A percentile compares a stretch with the other conserved stretches of the same genome.
Conservation (phyloP, 495 filamentous ascomycete species). For the Annulohypoxylon maeteangense region DNA sequence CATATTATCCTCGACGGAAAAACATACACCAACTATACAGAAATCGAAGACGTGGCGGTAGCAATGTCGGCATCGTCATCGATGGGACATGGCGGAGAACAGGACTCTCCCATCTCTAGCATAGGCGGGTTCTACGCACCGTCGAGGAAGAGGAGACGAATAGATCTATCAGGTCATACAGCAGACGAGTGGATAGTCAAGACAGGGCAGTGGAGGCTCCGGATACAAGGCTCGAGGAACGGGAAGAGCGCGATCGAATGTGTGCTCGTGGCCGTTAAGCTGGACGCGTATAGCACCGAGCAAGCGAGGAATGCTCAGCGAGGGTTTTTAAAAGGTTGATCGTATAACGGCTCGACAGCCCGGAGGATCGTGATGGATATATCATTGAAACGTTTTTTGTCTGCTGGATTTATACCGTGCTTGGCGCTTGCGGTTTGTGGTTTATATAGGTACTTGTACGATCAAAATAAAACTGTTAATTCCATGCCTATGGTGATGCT, state of each 20-base stretch:
- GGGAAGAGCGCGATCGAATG: constrained; percentile 68
- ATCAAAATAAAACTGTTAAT: constrained; percentile 5
- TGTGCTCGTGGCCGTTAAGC: constrained; percentile 79
- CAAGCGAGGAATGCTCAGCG: constrained; percentile 73
- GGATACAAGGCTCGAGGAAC: constrained; percentile 66
- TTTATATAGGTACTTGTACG: constrained; percentile 3
- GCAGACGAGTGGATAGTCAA: constrained; percentile 75
- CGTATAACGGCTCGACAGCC: neutral
- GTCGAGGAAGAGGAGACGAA: constrained; percentile 63
- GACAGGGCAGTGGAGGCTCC: constrained; percentile 83
- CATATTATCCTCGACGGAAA: constrained; percentile 78
- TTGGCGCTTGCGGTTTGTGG: neutral
- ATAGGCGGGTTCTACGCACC: constrained; percentile 35
- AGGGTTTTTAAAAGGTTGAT: constrained; percentile 66
- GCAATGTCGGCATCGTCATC: constrained; percentile 50
- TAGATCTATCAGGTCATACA: constrained; percentile 47
- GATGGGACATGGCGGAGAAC: constrained; percentile 43
- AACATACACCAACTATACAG: constrained; percentile 45
- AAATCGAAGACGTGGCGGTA: constrained; percentile 43
- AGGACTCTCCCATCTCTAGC: constrained; percentile 52
- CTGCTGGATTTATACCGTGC: constrained; percentile 1
- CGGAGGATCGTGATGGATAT: neutral
- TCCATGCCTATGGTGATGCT: neutral
- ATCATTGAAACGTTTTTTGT: neutral
- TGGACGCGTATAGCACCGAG: constrained; percentile 79